Evolutionary conservation across 23 red algal species (phyloP).

Genomic region (Gracilaria gracilis): DNA sequence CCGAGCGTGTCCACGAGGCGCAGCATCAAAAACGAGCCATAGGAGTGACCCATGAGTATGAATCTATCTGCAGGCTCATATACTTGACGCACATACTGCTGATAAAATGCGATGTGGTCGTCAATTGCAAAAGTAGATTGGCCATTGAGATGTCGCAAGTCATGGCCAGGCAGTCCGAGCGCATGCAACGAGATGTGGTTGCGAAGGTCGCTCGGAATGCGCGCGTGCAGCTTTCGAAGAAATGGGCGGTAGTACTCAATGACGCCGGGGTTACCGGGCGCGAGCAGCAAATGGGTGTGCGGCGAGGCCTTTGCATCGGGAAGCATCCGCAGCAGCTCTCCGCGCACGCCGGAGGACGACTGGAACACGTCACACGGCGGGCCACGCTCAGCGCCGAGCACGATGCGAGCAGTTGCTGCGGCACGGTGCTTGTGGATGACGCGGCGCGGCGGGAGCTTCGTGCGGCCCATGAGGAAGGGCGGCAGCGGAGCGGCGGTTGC

Average conservation of each 20-base stretch:
- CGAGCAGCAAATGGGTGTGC: conserved; percentile 69
- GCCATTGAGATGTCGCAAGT: conserved; percentile 69
- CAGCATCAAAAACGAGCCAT: conserved; percentile 54
- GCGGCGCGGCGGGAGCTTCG: conserved; percentile 35
- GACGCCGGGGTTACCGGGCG: conserved; percentile 84
- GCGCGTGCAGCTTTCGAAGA: conserved; percentile 39
- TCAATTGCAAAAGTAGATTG: conserved; percentile 48
- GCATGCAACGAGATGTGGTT: conserved; percentile 43
- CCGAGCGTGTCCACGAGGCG: conserved; percentile 27
- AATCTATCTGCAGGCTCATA: background rate
- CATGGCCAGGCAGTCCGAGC: conserved; percentile 79
- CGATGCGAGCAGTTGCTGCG: background rate
- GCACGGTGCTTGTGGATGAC: conserved; percentile 19
- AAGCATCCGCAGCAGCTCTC: conserved; percentile 44
- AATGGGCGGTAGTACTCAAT: conserved; percentile 83
- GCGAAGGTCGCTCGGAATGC: conserved; percentile 36
- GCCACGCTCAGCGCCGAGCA: background rate
- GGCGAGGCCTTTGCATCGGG: background rate
- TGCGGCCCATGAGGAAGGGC: conserved; percentile 25
- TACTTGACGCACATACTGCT: conserved; percentile 52
- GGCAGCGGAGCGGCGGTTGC: background rate
- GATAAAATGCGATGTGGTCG: conserved; percentile 65
- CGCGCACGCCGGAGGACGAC: conserved; percentile 22
- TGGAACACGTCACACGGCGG: conserved; percentile 52
- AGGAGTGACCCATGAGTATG: conserved; percentile 63